These are phyloP conservation scores for Aspergillus ustus DNA, from an alignment of 2,329 filamentous ascomycete species.

Conservation along the genomic window DNA sequence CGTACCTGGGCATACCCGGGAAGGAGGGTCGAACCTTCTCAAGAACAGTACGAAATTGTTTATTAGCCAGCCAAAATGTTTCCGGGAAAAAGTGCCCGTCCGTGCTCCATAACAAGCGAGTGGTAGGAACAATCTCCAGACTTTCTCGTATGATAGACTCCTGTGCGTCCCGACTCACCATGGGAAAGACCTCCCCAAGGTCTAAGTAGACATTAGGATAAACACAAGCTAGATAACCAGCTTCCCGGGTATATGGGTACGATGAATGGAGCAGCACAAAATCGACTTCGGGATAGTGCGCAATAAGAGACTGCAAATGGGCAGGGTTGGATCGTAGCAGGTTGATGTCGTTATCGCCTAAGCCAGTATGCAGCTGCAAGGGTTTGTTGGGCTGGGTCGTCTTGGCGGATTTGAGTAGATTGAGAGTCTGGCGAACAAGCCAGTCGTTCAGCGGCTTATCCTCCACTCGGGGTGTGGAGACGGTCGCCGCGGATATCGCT, in stretches of 20 bases:
- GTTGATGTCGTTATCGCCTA: slow-evolving; percentile 79
- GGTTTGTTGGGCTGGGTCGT: slow-evolving; percentile 63
- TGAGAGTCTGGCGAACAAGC: slow-evolving; percentile 68
- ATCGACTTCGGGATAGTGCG: slow-evolving; percentile 68
- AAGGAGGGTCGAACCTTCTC: slow-evolving; percentile 57
- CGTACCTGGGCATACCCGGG: slow-evolving; percentile 23
- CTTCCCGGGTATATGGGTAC: slow-evolving; percentile 79
- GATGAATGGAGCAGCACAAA: slow-evolving; percentile 80
- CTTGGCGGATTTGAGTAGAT: slow-evolving; percentile 55
- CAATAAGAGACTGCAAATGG: slow-evolving; percentile 74
- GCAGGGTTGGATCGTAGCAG: slow-evolving; percentile 73
- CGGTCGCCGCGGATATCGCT: slow-evolving; percentile 31
- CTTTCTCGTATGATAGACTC: slow-evolving; percentile 71
- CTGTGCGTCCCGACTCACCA: slow-evolving; percentile 76
- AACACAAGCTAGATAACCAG: slow-evolving; percentile 75
- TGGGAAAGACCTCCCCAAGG: slow-evolving; percentile 81
- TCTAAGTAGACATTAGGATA: slow-evolving; percentile 83
- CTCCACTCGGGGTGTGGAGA: slow-evolving; percentile 52
- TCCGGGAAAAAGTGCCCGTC: slow-evolving; percentile 81
- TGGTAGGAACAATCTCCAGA: slow-evolving; percentile 74
- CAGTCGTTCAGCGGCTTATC: slow-evolving; percentile 70
- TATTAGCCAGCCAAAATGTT: slow-evolving; percentile 73
- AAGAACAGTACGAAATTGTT: slow-evolving; percentile 73
- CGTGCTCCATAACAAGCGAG: slow-evolving; percentile 79
- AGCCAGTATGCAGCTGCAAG: slow-evolving; percentile 80